Base-by-base conservation (phyloP, 495 filamentous ascomycete species). In the Parachaetomium inaequale region DNA sequence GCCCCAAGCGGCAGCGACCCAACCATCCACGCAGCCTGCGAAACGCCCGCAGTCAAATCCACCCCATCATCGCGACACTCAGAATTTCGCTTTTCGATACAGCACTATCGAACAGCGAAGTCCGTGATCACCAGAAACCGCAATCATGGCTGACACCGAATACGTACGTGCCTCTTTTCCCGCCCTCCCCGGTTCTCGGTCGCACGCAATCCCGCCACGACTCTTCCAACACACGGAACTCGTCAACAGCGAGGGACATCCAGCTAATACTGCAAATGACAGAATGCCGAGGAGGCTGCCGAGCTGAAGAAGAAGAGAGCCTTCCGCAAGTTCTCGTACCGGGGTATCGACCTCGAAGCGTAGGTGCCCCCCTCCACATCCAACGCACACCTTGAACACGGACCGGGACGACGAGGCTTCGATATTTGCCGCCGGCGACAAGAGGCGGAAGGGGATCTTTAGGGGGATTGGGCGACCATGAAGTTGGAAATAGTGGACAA, bases 271-370 rank as follows among this genome's bases (percentile, higher is more conserved):
- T 49, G 43, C 63, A 63, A 63, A 67, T 55, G 71, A 60, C 70
- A 93, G 89, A 91, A 96, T 81, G 85, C 92, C 81, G 92, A 93
- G 84, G 90, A 92, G 85, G 92, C 92, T 82, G 92, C 92, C 75
- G 93, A 96, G 87, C 84, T 96, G 82, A 97, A 98, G 91, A 96
- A 91, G 87, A 94, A 87, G 83, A 96, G 93, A 92, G 83, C 91
- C 74, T 98, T 98, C 90, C 90, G 93, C 83, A 98, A 98, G 87
- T 98, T 98, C 79, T 94, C 93, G 69, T 98, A 97, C 88, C 92
- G 94, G 76, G 94, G 94, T 69, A 89, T 98, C 79, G 94, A 98
- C 78, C 93, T 98, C 79, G 94, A 98, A 79, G 89, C 95, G 93
- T 96, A 90, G 70, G 89, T 80, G 65, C 58, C 64, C 63, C 64